Evolutionary conservation across 306 rosid genomes (phyloP).

Genomic region (Heteromeles arbutifolia): DNA sequence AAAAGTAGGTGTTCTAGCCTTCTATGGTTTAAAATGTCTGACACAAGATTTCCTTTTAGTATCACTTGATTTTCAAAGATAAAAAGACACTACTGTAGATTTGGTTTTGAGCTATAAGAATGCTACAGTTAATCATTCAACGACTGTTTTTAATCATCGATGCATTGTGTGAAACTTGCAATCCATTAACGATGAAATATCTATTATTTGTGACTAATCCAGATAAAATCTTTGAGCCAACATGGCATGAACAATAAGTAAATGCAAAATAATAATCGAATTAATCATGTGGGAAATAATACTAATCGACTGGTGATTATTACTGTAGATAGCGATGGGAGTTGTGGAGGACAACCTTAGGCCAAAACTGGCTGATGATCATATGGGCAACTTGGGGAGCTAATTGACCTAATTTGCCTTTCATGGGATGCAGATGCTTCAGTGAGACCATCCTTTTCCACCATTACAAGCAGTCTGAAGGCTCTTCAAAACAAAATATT

Average conservation of each 20-base stretch:
- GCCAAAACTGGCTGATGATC: conserved; percentile 45
- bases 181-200: no score
- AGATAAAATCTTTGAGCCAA: no score
- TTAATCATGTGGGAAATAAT: neutral
- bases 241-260: neutral
- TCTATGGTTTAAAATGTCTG: no score
- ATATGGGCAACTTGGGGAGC: conserved; percentile 32
- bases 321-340: conserved; percentile 61
- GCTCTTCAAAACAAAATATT: conserved; percentile 5
- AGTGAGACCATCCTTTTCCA: conserved; percentile 49
- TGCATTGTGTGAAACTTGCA: no score
- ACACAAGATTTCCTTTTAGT: no score
- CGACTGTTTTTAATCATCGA: no score
- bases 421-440: conserved; percentile 55
- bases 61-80: neutral
- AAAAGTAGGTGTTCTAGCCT: no score
- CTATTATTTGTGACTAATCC: neutral
- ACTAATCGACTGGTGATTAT: neutral
- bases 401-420: conserved; percentile 33
- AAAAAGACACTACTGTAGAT: no score
- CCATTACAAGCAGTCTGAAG: conserved; percentile 33
- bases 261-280: neutral
- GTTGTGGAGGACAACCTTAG: conserved; percentile 60
- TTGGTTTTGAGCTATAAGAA: no score
- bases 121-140: no score